Conservation (phyloP, 177 flowering plant species). For the Tripterygium wilfordii region DNA sequence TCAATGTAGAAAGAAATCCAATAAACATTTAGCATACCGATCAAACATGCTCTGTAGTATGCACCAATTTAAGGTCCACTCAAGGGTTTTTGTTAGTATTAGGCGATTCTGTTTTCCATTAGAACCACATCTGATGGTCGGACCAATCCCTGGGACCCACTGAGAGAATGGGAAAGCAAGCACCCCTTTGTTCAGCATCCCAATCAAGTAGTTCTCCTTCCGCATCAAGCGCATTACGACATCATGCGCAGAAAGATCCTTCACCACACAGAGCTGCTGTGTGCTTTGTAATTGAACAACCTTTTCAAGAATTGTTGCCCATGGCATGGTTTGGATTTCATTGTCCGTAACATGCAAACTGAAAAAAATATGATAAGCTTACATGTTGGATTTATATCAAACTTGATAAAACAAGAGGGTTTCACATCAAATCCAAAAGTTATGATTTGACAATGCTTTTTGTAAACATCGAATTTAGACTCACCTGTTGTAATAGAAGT, state of each 20-base stretch:
- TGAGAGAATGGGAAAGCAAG: slow-evolving; percentile 79
- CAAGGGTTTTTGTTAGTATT: slow-evolving; percentile 78
- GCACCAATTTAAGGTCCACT: slow-evolving; percentile 98
- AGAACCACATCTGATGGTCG: slow-evolving; percentile 44
- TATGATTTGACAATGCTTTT: too few species aligned
- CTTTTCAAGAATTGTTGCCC: slow-evolving; percentile 89
- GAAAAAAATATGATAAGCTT: slow-evolving; percentile 36
- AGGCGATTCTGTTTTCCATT: slow-evolving; percentile 48
- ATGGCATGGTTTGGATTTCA: slow-evolving; percentile 87
- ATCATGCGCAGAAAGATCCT: slow-evolving; percentile 90
- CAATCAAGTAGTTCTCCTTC: slow-evolving; percentile 96
- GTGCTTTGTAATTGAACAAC: slow-evolving; percentile 72
- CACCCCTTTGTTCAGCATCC: slow-evolving; percentile 93
- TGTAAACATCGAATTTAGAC: too few species aligned
- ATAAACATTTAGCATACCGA: slow-evolving; percentile 39
- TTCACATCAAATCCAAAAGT: too few species aligned
- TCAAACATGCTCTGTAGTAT: slow-evolving; percentile 99
- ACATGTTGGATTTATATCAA: too few species aligned
- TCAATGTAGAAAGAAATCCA: background rate
- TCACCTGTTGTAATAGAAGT: slow-evolving; percentile 79
- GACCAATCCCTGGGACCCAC: slow-evolving; percentile 96
- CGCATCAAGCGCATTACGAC: slow-evolving; percentile 95
- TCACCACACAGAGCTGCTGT: slow-evolving; percentile 81
- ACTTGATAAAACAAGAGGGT: too few species aligned
- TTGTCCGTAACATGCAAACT: slow-evolving; percentile 84